Evolutionary conservation across 2,329 filamentous ascomycete genomes (phyloP), one percentile per base, ranked within the genome.

Genomic region (Fusarium albidum): DNA sequence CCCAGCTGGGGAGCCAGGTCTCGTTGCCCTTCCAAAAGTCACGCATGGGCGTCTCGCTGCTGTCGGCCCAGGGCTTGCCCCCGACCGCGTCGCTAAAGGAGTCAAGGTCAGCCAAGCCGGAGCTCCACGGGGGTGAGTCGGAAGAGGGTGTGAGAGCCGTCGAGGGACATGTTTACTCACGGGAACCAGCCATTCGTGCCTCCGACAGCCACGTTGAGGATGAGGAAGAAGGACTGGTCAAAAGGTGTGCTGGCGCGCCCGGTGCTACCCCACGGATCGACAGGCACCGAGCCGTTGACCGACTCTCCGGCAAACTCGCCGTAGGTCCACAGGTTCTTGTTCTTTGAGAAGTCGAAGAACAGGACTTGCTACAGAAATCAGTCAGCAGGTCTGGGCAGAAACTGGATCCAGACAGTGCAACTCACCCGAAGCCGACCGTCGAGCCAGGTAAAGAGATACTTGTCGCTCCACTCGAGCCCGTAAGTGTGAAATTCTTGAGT

Each of bases 401-500:
- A n/a, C n/a, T n/a, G n/a, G n/a, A n/a, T 4, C 69, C 66, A 13
- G 64, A 52, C n/a, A 8, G 53, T 44, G 33, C 57, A 69, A 50
- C 72, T 61, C 52, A 74, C 71, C 54, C 73, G 67, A 10, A 77
- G 69, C 3, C 74, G 71, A 37, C 70, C 74, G 55, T 82, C 77
- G 6, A 82, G 68, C 62, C 78, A 82, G 3, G 77, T 80, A 67
- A 79, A 82, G 12, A 82, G 68, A 65, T 82, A 81, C 40, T 80
- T 75, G 55, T 78, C 71, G 17, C 70, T 73, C 80, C 80, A 82
- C 60, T 82, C 79, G 6, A 82, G 52, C 1, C 79, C 80, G 49
- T 75, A 83, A 1, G 76, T 82, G 62, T 82, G 77, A 62, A 77
- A 82, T 2, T 57, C 59, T 3, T 76, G 63, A 11, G 71, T 70